Evolutionary conservation across 116 monocot genomes (phyloP), one percentile per base, ranked within the genome.

Genomic region (Iris pallida): DNA sequence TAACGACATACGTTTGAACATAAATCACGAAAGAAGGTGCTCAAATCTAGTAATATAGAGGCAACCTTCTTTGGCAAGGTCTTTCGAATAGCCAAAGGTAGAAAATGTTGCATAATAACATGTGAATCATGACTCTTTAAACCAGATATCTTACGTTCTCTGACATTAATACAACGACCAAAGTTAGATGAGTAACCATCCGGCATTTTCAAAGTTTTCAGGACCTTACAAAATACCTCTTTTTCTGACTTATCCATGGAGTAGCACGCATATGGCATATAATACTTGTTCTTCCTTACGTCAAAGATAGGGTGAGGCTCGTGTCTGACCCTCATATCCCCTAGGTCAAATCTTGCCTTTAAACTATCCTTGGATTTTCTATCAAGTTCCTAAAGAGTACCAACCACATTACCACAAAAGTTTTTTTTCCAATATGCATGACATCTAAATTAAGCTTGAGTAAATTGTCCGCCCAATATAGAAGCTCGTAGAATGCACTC

Each of bases 351-450:
- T 0, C 64, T 12, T 16, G 64, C 14, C 8, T 45, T 64, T 2
- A 47, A 1, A 42, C 18, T 46, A 30, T 71, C 51, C 20, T 61
- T 71, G 0, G 48, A 47, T 13, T 71, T 71, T 17, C 60, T 16
- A 16, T 49, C 11, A 7, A 60, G 19, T 20, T 59, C 47, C 15
- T 61, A 20, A 2, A 71, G 5, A 1, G 45, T 59, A 30, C 71
- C 60, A 3, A 61, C 8, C 17, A 71, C 3, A 47, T 14, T 71
- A 0, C 61, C 71, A 51, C 71, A 61, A 48, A 71, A 49, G 45
- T 71, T 64, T 41, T 73, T 64, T 6, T 62, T n/a, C n/a, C 42
- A 19, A 42, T 73, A 42, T 73, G 63, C 72, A 63, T 63, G 4
- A 61, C 63, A 62, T 73, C 63, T 0, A 73, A 42, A 54, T 63